Conservation (phyloP, 2,329 filamentous ascomycete species). For the Aspergillus felis region DNA sequence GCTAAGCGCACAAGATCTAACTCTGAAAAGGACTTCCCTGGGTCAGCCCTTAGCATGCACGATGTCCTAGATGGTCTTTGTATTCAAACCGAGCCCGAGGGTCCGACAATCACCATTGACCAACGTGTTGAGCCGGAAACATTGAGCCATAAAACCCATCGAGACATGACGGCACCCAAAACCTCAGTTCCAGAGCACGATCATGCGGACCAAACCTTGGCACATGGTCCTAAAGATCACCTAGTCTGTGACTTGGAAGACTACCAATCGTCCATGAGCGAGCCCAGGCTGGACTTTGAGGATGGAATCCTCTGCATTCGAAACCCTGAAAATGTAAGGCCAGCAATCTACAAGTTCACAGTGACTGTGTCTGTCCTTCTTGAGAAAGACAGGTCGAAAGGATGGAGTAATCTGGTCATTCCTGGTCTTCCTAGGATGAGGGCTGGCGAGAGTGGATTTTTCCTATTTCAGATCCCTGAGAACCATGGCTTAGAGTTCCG, state of each 20-base stretch:
- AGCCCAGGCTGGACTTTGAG: constrained; percentile 13
- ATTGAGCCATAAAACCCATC: neutral
- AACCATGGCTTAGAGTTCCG: constrained; percentile 27
- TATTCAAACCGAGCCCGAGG: neutral
- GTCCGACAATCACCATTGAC: neutral
- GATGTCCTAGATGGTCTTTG: neutral
- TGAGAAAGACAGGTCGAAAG: constrained; percentile 13
- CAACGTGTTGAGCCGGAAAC: neutral
- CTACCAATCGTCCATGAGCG: neutral
- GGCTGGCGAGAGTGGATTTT: constrained; percentile 21
- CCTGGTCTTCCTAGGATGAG: constrained; percentile 27
- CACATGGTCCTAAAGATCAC: neutral
- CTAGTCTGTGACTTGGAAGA: neutral
- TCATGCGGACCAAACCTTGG: neutral
- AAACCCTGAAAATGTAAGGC: constrained; percentile 8
- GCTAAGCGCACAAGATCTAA: neutral
- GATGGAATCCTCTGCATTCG: constrained; percentile 18
- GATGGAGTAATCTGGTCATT: constrained; percentile 26
- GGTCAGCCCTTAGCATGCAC: neutral
- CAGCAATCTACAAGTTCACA: constrained; percentile 18
- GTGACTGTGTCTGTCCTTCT: constrained; percentile 17
- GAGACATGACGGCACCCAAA: neutral
- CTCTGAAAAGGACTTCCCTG: neutral
- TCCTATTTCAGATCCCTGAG: constrained; percentile 26
- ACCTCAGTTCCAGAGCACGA: neutral